phyloP scores from a whole-genome alignment of 2,329 filamentous ascomycete species.

The Aspergillus thermomutatus region DNA sequence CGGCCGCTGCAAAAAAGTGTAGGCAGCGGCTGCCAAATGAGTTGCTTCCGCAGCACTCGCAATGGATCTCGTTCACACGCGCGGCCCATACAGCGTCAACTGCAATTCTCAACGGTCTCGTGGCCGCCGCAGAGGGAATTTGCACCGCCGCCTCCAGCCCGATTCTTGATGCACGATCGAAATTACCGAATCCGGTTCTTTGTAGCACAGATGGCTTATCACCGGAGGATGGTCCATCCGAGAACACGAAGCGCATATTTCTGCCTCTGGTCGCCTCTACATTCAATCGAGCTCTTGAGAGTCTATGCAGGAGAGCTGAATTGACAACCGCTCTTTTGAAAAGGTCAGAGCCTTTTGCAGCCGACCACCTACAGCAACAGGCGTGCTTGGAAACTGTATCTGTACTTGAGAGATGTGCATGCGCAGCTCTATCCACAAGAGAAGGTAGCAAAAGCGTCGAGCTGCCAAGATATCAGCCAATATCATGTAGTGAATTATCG shows the following conservation, averaged over 20 bases:
- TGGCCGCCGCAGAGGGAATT: not conserved
- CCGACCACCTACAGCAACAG: conserved; percentile 3
- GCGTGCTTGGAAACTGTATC: conserved; percentile 16
- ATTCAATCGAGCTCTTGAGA: conserved; percentile 9
- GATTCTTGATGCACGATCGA: not conserved
- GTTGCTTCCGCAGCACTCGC: conserved; percentile 31
- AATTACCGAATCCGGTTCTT: not conserved
- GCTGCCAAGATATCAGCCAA: not conserved
- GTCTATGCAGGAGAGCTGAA: conserved; percentile 10
- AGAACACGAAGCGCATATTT: conserved; percentile 14
- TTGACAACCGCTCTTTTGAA: conserved; percentile 3
- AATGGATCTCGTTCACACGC: conserved; percentile 40
- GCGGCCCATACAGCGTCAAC: conserved; percentile 34
- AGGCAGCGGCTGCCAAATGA: conserved; percentile 17
- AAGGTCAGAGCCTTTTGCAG: not conserved
- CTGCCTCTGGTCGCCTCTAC: conserved; percentile 17
- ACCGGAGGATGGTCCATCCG: conserved; percentile 15
- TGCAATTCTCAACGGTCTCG: conserved; percentile 25
- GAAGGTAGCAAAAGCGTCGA: not conserved
- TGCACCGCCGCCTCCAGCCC: not conserved
- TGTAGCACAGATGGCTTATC: not conserved
- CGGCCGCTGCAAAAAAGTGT: conserved; percentile 16
- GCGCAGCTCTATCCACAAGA: conserved; percentile 13
- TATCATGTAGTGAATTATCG: conserved; percentile 4
- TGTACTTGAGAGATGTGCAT: conserved; percentile 20